A percentile compares a stretch with the other conserved stretches of the same genome.
These are phyloP conservation scores for Colletotrichum siamense DNA, from an alignment of 2,329 filamentous ascomycete species.

Conservation along the genomic window DNA sequence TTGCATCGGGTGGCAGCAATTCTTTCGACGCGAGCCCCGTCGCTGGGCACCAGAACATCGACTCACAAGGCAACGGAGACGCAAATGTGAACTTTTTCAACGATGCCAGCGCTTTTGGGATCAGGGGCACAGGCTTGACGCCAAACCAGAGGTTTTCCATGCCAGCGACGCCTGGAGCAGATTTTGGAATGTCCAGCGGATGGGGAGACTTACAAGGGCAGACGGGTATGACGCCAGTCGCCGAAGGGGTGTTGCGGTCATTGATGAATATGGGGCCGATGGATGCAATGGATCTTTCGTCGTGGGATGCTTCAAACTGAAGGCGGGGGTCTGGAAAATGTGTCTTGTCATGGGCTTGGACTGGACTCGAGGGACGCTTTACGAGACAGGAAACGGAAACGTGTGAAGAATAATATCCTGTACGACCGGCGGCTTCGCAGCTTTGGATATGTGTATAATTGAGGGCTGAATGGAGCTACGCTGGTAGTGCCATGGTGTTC, in stretches of 20 bases:
- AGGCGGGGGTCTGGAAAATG: neutral
- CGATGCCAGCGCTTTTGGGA: conserved; percentile 42
- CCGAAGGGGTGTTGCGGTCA: conserved; percentile 61
- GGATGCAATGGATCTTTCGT: conserved; percentile 63
- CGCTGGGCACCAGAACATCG: conserved; percentile 46
- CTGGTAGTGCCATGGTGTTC: neutral
- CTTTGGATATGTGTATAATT: neutral
- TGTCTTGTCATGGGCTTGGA: conserved; percentile 5
- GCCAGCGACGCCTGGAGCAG: conserved; percentile 39
- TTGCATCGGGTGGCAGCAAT: conserved; percentile 29
- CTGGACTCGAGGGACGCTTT: neutral
- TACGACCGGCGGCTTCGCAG: neutral
- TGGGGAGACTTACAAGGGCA: conserved; percentile 51
- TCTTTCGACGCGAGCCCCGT: conserved; percentile 61
- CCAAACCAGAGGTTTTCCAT: conserved; percentile 39
- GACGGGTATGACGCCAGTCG: conserved; percentile 58
- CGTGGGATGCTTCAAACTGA: conserved; percentile 46
- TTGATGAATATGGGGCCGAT: conserved; percentile 65
- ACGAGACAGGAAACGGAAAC: neutral
- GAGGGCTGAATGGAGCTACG: neutral
- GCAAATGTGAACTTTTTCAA: conserved; percentile 45
- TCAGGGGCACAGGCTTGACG: conserved; percentile 36
- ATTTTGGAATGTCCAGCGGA: conserved; percentile 47
- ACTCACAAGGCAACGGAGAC: conserved; percentile 41
- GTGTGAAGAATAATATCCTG: neutral